phyloP scores from a whole-genome alignment of 2,329 filamentous ascomycete genomes.

The Cryoendolithus antarcticus region DNA sequence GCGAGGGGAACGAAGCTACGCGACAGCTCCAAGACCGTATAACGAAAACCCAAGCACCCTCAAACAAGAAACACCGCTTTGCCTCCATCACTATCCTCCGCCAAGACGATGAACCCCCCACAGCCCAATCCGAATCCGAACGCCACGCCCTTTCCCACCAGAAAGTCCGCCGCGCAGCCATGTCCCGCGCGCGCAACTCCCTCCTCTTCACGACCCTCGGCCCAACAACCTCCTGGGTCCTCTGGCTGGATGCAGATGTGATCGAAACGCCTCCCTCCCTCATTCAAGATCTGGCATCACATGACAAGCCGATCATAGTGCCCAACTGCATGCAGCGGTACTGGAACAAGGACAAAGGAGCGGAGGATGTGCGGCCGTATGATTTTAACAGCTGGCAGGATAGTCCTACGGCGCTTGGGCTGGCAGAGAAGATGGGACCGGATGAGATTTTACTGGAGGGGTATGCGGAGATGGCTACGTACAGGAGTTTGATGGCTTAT shows the following conservation, averaged over 20 bases:
- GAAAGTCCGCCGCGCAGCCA: conserved; percentile 71
- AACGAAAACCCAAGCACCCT: conserved; percentile 70
- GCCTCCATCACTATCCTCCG: conserved; percentile 87
- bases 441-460: conserved; percentile 92
- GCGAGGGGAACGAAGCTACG: conserved; percentile 81
- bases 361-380: conserved; percentile 68
- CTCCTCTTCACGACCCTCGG: conserved; percentile 91
- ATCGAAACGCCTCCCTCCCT: conserved; percentile 73
- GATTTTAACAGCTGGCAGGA: conserved; percentile 98
- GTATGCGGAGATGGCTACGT: conserved; percentile 86
- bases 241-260: conserved; percentile 91
- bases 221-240: conserved; percentile 83
- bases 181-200: conserved; percentile 89
- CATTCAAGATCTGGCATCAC: conserved; percentile 80
- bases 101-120: conserved; percentile 81
- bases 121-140: conserved; percentile 79
- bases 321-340: conserved; percentile 93
- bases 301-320: conserved; percentile 83
- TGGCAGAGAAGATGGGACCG: conserved; percentile 68
- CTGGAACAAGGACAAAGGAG: conserved; percentile 53
- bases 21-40: conserved; percentile 73
- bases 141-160: conserved; percentile 88
- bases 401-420: conserved; percentile 61
- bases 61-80: conserved; percentile 64
- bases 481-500: conserved; percentile 81